phyloP scores from a whole-genome alignment of 495 filamentous ascomycete genomes.

The Pyrenopolyporus hunteri region DNA sequence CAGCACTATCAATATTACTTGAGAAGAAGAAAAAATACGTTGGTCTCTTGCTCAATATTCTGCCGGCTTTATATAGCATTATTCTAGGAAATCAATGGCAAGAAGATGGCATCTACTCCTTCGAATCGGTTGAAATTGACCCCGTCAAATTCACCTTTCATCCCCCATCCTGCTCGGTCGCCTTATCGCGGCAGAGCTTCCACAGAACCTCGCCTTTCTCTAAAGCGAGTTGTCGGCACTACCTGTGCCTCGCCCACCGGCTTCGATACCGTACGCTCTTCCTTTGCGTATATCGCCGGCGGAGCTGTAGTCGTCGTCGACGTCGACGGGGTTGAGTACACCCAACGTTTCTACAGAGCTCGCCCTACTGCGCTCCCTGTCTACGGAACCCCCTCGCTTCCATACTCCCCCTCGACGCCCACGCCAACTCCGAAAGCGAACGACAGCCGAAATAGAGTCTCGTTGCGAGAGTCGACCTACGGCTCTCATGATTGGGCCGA shows the following conservation, averaged over 20 bases:
- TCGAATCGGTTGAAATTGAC: constrained; percentile 74
- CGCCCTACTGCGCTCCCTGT: constrained; percentile 76
- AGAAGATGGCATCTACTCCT: constrained; percentile 63
- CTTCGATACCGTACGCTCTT: constrained; percentile 79
- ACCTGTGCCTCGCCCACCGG: constrained; percentile 83
- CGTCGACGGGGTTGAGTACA: constrained; percentile 73
- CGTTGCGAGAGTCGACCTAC: constrained; percentile 63
- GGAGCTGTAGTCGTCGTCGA: constrained; percentile 91
- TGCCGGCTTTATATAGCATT: constrained; percentile 13
- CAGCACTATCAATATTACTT: constrained; percentile 37
- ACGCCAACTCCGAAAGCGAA: constrained; percentile 68
- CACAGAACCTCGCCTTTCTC: constrained; percentile 63
- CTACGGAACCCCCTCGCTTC: constrained; percentile 50
- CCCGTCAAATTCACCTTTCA: constrained; percentile 77
- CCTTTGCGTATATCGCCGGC: constrained; percentile 89
- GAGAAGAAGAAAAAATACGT: constrained; percentile 8
- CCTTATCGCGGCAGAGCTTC: constrained; percentile 59
- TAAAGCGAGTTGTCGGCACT: constrained; percentile 86
- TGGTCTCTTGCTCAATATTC: constrained; percentile 1
- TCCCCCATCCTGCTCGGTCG: constrained; percentile 66
- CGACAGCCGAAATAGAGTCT: constrained; percentile 65
- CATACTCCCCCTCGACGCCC: constrained; percentile 54
- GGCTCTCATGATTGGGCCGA: constrained; percentile 61
- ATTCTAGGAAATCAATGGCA: constrained; percentile 54
- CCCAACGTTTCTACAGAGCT: constrained; percentile 89